Conservation (phyloP, 192 early-diverging fungal genomes). For the Entomortierella parvispora region DNA sequence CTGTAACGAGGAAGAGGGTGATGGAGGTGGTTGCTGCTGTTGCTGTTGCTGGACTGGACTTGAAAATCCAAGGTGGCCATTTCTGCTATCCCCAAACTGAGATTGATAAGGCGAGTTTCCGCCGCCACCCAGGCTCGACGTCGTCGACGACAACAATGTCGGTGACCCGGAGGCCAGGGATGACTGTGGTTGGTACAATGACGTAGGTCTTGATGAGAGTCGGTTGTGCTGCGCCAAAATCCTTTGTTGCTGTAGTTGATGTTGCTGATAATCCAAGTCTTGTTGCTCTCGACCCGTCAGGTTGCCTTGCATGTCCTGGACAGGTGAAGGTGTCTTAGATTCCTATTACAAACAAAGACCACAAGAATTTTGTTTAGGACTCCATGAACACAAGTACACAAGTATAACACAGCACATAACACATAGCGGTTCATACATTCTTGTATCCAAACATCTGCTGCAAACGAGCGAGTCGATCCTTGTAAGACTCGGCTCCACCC, state of each 20-base stretch:
- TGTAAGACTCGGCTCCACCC: constrained; percentile 53
- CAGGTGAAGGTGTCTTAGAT: constrained; percentile 40
- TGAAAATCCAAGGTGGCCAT: constrained; percentile 1
- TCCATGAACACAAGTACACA: not conserved
- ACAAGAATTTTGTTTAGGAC: not conserved
- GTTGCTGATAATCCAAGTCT: constrained; percentile 45
- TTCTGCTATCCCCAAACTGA: constrained; percentile 15
- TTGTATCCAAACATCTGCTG: constrained; percentile 69
- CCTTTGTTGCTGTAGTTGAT: constrained; percentile 47
- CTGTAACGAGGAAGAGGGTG: constrained; percentile 22
- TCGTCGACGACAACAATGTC: constrained; percentile 4
- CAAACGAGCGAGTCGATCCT: constrained; percentile 64
- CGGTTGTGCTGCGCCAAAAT: constrained; percentile 47
- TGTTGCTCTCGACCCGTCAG: constrained; percentile 28
- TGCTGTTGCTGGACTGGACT: constrained; percentile 1
- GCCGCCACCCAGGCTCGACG: constrained; percentile 3
- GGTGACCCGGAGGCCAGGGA: not conserved
- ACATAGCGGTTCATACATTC: constrained; percentile 15
- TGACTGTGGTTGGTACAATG: constrained; percentile 20
- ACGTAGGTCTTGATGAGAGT: constrained; percentile 26
- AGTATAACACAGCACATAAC: not conserved
- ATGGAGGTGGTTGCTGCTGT: not conserved
- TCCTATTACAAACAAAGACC: constrained; percentile 7
- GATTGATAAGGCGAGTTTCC: constrained; percentile 22
- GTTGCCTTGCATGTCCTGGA: constrained; percentile 28